These are phyloP conservation scores for Lignosus rhinocerotis DNA, from an alignment of 1,284 basidiomycete species.

Conservation along the genomic window DNA sequence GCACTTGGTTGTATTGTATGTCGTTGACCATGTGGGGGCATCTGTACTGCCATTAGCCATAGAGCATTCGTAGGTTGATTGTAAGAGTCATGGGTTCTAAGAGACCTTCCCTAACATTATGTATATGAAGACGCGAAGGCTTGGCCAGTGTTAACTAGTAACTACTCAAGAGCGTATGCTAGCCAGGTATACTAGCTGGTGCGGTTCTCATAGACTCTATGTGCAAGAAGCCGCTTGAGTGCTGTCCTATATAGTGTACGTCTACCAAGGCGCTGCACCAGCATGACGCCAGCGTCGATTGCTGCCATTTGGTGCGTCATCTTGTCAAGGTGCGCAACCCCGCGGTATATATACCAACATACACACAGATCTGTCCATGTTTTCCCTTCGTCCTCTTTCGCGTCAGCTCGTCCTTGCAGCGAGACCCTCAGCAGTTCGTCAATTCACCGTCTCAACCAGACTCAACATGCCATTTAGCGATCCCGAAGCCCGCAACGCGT, in stretches of 20 bases:
- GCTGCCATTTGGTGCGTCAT: slow-evolving; percentile 12
- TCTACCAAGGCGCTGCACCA: too few species aligned
- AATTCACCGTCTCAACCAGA: background rate
- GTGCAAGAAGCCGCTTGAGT: background rate
- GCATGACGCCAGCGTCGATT: slow-evolving; percentile 15
- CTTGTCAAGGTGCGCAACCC: background rate
- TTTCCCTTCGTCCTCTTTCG: slow-evolving; percentile 8
- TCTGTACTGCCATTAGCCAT: too few species aligned
- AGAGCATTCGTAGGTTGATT: too few species aligned
- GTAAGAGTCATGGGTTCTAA: too few species aligned
- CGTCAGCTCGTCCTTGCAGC: background rate
- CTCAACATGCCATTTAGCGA: slow-evolving; percentile 34
- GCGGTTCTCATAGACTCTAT: too few species aligned
- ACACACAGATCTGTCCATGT: background rate
- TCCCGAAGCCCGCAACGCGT: slow-evolving; percentile 37
- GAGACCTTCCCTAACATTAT: too few species aligned
- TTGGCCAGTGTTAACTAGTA: too few species aligned
- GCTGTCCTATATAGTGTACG: too few species aligned
- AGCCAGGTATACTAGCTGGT: too few species aligned
- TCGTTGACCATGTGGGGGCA: background rate
- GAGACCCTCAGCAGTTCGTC: background rate
- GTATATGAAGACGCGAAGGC: too few species aligned
- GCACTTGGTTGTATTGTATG: background rate
- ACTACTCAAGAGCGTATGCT: too few species aligned
- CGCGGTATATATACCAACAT: background rate